Evolutionary conservation across 2,329 filamentous ascomycete species (phyloP).

Genomic region (Cercospora canescens): DNA sequence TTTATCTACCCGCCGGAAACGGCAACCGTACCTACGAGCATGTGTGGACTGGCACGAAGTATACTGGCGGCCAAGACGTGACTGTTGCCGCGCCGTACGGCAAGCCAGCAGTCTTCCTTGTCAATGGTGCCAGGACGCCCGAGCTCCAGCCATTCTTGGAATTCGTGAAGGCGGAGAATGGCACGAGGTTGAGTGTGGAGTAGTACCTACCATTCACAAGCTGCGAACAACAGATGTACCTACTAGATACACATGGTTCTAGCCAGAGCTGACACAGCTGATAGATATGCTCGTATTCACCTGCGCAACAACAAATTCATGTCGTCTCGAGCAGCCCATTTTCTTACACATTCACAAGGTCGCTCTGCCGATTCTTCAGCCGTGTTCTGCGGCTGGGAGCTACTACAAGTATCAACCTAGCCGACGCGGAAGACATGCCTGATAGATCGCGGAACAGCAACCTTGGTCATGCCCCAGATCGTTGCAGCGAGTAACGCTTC

Average conservation of each 20-base stretch:
- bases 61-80: constrained; percentile 27
- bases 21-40: constrained; percentile 27
- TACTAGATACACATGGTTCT: too few species aligned
- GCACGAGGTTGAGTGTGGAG: constrained; percentile 17
- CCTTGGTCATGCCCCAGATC: not conserved
- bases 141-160: constrained; percentile 30
- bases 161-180: constrained; percentile 32
- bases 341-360: not conserved
- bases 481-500: not conserved
- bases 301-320: not conserved
- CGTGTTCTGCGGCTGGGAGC: not conserved
- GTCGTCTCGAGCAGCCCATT: not conserved
- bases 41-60: constrained; percentile 29
- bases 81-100: constrained; percentile 31
- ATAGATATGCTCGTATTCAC: not conserved
- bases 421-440: not conserved
- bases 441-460: not conserved
- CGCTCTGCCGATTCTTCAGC: not conserved
- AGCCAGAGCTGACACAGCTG: not conserved
- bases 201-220: too few species aligned
- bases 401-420: not conserved
- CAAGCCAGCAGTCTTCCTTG: constrained; percentile 32
- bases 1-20: constrained; percentile 28
- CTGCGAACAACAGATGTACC: too few species aligned
- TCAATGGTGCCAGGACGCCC: constrained; percentile 25